Conservation (phyloP, 2,329 filamentous ascomycete genomes). For the Aspergillus fischeri region DNA sequence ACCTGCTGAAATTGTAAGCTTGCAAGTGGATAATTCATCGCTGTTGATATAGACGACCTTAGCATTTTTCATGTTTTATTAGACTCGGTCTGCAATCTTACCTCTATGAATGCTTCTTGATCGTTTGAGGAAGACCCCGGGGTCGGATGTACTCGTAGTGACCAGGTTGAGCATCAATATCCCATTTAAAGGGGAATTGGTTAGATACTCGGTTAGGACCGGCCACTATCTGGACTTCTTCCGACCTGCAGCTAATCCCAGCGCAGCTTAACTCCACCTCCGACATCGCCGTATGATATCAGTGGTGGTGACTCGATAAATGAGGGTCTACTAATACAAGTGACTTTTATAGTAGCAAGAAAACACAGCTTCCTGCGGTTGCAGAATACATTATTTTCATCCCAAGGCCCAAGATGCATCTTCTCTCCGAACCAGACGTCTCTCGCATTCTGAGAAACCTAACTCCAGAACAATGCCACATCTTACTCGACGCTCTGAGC, state of each 20-base stretch:
- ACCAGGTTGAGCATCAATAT: too few species aligned
- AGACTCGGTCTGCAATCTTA: not conserved
- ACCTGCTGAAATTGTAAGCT: not conserved
- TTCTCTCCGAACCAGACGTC: conserved; percentile 33
- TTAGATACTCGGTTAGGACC: not conserved
- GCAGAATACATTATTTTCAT: not conserved
- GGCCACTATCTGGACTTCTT: not conserved
- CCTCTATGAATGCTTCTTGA: not conserved
- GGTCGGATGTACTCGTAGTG: too few species aligned
- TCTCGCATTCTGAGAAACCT: conserved; percentile 30
- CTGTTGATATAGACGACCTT: not conserved
- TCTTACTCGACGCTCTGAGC: conserved; percentile 35
- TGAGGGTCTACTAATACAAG: not conserved
- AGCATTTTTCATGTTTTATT: not conserved
- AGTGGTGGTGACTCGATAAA: not conserved
- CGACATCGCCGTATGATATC: conserved; percentile 4
- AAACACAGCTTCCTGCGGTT: not conserved
- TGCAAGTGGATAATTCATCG: not conserved
- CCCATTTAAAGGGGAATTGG: not conserved
- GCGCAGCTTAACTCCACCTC: not conserved
- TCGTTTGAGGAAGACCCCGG: too few species aligned
- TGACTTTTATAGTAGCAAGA: not conserved
- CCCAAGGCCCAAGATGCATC: conserved; percentile 24
- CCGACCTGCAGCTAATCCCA: not conserved
- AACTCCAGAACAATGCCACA: conserved; percentile 28